Base-by-base conservation (phyloP, 2,329 filamentous ascomycete species). In the Calonectria fujianensis region DNA sequence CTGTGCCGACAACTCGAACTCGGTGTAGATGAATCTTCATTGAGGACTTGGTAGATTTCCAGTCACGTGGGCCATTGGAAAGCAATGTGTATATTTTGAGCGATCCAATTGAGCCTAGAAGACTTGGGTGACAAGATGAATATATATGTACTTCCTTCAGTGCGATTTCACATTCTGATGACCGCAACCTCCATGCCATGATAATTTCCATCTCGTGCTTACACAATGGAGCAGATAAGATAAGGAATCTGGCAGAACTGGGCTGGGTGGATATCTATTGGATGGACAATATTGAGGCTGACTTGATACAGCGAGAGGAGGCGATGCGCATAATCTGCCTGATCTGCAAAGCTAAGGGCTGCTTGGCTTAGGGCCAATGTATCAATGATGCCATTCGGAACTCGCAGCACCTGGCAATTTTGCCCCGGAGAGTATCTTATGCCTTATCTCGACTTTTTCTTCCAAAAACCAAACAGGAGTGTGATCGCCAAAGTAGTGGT, bases 1-100 rank as follows among this genome's bases (percentile, higher is more conserved):
- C 0, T 87, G 85, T 69, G 83, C 82, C 0, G 85, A 87, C 69
- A 87, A 87, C 78, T 87, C 85, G 6, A 77, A 80, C 61, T 80
- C 79, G 18, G 29, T n/a, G 27, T 69, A 63, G 32, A 41, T 13
- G 5, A 41, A 16, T 39, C 11, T n/a, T 11, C 20, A 4, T 29
- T 39, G n/a, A 27, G 8, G 20, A 8, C 9, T 27, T 16, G 2
- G 7, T 16, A 8, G 32, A n/a, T 11, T 16, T 11, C 32, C 20
- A n/a, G 4, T 4, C 32, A 16, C 3, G 8, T 35, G n/a, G 11
- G 27, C 1, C 7, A 13, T 13, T 24, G n/a, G n/a, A 39, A 61
- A 35, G 31, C 13, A 8, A 18, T 20, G 11, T 27, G 20, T 24
- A 61, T 27, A 16, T 13, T 61, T 59, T 59, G 16, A 11, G 31